Evolutionary conservation across 805 yeast species (phyloP).

Genomic region (Isabelozyma pseudorhagii): DNA sequence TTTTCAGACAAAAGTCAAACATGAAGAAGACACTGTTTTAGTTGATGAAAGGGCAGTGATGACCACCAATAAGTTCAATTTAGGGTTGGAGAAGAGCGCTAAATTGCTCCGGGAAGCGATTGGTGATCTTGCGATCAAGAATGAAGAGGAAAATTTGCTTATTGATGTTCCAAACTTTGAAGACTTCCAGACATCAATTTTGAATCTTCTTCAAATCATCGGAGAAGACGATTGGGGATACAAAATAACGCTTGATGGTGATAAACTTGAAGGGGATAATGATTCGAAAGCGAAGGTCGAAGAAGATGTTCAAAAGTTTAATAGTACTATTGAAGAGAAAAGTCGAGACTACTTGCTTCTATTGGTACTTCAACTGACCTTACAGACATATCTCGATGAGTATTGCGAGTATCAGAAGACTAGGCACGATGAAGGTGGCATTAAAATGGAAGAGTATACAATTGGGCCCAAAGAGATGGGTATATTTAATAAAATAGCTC

Average conservation of each 20-base stretch:
- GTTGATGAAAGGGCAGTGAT: too few relatives aligned
- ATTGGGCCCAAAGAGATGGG: constrained; percentile 3
- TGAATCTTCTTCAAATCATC: background rate
- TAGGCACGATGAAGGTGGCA: background rate
- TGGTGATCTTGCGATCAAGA: background rate
- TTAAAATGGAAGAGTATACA: background rate
- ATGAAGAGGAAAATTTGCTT: background rate
- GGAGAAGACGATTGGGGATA: constrained; percentile 4
- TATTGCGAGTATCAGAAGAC: constrained; percentile 1
- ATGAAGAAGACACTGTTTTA: too few relatives aligned
- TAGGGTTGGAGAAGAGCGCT: background rate
- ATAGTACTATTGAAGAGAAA: constrained; percentile 16
- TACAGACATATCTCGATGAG: constrained; percentile 5
- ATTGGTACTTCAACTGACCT: constrained; percentile 17
- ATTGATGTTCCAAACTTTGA: background rate
- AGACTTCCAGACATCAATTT: background rate
- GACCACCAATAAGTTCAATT: background rate
- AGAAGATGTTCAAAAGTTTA: constrained; percentile 16
- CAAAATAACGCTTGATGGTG: constrained; percentile 1
- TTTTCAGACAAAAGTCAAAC: background rate
- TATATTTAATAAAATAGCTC: constrained; percentile 13
- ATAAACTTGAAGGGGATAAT: background rate
- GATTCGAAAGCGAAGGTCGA: constrained; percentile 4
- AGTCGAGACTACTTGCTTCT: constrained; percentile 16
- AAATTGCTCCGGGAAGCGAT: background rate